These are phyloP conservation scores for Apiospora arundinis DNA, from an alignment of 2,329 filamentous ascomycete genomes.

Conservation along the genomic window DNA sequence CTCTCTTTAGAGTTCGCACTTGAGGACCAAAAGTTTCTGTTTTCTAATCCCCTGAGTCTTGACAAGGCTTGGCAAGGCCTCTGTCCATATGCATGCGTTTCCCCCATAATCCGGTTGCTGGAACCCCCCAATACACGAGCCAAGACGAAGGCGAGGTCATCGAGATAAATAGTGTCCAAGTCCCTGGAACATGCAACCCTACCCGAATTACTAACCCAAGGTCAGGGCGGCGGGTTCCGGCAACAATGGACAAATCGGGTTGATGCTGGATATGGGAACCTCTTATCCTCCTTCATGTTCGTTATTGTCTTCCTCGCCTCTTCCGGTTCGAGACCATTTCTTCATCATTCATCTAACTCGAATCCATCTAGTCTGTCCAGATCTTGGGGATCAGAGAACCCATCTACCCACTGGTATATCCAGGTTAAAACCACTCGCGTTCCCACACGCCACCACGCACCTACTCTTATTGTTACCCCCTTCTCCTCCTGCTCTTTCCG, in stretches of 20 bases:
- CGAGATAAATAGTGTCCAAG: not conserved
- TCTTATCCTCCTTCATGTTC: not conserved
- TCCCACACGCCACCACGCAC: not conserved
- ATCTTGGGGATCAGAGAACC: no score
- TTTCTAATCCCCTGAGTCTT: not conserved
- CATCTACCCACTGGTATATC: no score
- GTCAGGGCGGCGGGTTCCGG: not conserved
- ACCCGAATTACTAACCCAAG: not conserved
- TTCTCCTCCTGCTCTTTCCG: not conserved
- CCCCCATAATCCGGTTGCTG: no score
- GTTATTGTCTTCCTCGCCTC: not conserved
- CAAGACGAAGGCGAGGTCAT: not conserved
- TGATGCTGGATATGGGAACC: not conserved
- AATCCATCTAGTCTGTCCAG: no score
- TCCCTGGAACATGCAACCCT: slow-evolving; percentile 2
- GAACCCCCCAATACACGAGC: no score
- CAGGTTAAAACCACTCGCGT: no score
- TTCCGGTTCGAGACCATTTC: not conserved
- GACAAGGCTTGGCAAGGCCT: not conserved
- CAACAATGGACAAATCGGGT: not conserved
- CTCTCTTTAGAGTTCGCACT: slow-evolving; percentile 1
- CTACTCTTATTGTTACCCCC: not conserved
- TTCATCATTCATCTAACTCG: not conserved
- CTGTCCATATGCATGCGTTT: no score
- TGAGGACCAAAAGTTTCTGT: not conserved